These are phyloP conservation scores for Lipomyces sp. DNA, from an alignment of 805 yeast species.

Conservation along the genomic window DNA sequence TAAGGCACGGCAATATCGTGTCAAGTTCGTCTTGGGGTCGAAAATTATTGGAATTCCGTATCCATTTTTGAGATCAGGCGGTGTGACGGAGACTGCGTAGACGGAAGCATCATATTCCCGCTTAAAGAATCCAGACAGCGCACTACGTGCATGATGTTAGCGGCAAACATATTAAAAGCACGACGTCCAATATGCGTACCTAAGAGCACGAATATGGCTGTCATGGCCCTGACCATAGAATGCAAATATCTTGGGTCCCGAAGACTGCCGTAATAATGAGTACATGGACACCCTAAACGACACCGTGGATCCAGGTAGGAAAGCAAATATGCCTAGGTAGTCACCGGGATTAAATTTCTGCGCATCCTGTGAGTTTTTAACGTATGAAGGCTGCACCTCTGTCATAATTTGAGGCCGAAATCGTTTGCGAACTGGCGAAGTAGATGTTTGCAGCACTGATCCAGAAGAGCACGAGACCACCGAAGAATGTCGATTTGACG, in stretches of 20 bases:
- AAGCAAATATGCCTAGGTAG: conserved; percentile 12
- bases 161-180: background rate
- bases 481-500: background rate
- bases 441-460: background rate
- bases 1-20: conserved; percentile 32
- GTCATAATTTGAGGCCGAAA: background rate
- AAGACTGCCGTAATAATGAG: conserved; percentile 10
- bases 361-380: conserved; percentile 6
- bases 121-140: background rate
- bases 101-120: conserved; percentile 22
- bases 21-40: conserved; percentile 28
- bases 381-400: conserved; percentile 10
- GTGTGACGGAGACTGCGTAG: conserved; percentile 23
- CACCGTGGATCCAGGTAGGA: conserved; percentile 12
- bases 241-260: conserved; percentile 20
- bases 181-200: conserved; percentile 7
- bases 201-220: conserved; percentile 10
- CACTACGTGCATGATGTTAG: conserved; percentile 7
- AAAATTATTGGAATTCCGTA: conserved; percentile 21
- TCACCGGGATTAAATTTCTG: conserved; percentile 13
- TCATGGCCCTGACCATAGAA: conserved; percentile 21
- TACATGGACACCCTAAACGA: conserved; percentile 15
- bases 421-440: conserved; percentile 3
- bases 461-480: background rate
- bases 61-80: conserved; percentile 20